A percentile compares a stretch with the other conserved stretches of the same genome.
Conservation (phyloP, 2,329 filamentous ascomycete species). For the Gaeumannomyces sp. region DNA sequence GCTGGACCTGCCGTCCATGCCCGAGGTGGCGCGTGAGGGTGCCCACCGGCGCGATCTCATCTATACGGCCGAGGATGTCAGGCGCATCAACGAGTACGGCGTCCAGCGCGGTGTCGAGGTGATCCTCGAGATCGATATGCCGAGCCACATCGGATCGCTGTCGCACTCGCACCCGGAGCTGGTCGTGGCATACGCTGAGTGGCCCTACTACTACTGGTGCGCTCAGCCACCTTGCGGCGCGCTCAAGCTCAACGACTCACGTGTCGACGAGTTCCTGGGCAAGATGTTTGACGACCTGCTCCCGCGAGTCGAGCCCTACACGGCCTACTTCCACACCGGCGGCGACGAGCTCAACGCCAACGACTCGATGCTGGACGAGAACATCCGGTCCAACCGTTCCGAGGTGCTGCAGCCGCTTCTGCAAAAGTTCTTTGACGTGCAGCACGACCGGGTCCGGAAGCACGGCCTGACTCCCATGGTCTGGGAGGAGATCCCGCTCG, state of each 20-base stretch:
- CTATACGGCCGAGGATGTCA: slow-evolving; percentile 61
- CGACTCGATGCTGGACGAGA: slow-evolving; percentile 67
- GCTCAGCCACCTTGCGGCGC: slow-evolving; percentile 60
- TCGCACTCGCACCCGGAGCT: slow-evolving; percentile 63
- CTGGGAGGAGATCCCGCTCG: slow-evolving; percentile 80
- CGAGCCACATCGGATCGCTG: slow-evolving; percentile 69
- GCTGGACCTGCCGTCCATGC: slow-evolving; percentile 69
- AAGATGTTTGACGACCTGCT: slow-evolving; percentile 70
- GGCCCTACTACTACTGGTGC: slow-evolving; percentile 54
- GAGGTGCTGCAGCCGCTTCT: slow-evolving; percentile 66
- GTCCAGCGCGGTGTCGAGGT: slow-evolving; percentile 62
- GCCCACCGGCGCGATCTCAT: slow-evolving; percentile 62
- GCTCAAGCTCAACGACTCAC: slow-evolving; percentile 68
- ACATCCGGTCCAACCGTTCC: slow-evolving; percentile 59
- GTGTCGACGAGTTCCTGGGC: slow-evolving; percentile 65
- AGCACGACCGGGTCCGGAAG: slow-evolving; percentile 58
- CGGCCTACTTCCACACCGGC: slow-evolving; percentile 76
- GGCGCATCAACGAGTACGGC: slow-evolving; percentile 64
- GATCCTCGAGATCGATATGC: slow-evolving; percentile 74
- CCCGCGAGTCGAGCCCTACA: slow-evolving; percentile 62
- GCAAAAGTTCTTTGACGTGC: slow-evolving; percentile 68
- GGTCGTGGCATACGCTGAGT: slow-evolving; percentile 55
- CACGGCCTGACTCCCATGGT: slow-evolving; percentile 67
- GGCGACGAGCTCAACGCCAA: slow-evolving; percentile 82
- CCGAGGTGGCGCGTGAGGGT: slow-evolving; percentile 64